Conservation (phyloP, 768 basidiomycete genomes). For the Austroboletus festivus region DNA sequence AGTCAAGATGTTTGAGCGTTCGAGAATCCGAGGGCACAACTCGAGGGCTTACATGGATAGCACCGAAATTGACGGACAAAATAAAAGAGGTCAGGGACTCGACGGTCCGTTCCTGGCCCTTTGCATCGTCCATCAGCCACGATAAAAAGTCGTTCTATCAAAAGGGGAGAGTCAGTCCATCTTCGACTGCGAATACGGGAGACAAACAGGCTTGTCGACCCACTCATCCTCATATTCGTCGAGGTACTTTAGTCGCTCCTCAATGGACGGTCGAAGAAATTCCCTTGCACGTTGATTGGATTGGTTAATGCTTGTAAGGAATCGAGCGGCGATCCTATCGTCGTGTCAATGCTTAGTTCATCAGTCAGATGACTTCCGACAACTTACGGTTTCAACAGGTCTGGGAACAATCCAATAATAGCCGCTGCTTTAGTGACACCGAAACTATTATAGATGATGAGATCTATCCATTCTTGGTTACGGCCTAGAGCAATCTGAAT, state of each 20-base stretch:
- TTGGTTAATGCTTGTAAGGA: constrained; percentile 9
- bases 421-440: constrained; percentile 22
- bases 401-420: constrained; percentile 32
- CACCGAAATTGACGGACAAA: neutral
- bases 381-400: constrained; percentile 31
- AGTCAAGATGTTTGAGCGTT: neutral
- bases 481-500: constrained; percentile 31
- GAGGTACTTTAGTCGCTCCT: constrained; percentile 18
- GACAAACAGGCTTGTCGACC: neutral
- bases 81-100: neutral
- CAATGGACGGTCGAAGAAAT: constrained; percentile 27
- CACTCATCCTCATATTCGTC: neutral
- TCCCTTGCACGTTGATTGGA: constrained; percentile 7
- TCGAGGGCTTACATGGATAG: neutral
- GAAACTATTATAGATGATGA: constrained; percentile 30
- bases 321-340: constrained; percentile 23
- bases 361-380: neutral
- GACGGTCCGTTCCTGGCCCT: neutral
- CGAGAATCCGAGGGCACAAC: neutral
- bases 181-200: neutral
- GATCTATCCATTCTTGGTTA: constrained; percentile 32
- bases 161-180: neutral
- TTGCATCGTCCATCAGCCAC: neutral
- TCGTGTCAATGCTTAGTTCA: constrained; percentile 37
- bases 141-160: neutral